These are phyloP conservation scores for Xylaria arbuscula DNA, from an alignment of 2,329 filamentous ascomycete species.

Conservation along the genomic window DNA sequence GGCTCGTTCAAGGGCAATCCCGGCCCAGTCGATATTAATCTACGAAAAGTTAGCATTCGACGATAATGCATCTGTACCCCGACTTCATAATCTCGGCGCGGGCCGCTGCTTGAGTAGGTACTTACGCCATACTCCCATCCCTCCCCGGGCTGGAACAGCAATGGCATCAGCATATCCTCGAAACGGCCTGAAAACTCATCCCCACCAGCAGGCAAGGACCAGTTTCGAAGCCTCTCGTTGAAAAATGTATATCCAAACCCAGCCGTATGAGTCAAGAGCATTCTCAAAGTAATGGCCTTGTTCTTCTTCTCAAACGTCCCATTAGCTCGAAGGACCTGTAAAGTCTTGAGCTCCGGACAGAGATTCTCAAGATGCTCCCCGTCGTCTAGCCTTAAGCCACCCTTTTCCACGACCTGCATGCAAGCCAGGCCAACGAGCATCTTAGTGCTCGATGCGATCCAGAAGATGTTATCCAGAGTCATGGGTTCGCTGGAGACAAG, in stretches of 20 bases:
- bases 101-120: not conserved
- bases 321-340: conserved; percentile 49
- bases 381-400: conserved; percentile 61
- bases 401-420: conserved; percentile 69
- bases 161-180: conserved; percentile 62
- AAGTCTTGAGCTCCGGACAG: conserved; percentile 61
- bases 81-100: not conserved
- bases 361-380: conserved; percentile 57
- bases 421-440: conserved; percentile 63
- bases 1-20: conserved; percentile 59
- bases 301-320: conserved; percentile 58
- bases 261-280: conserved; percentile 66
- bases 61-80: not conserved
- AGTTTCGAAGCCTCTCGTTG: conserved; percentile 60
- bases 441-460: conserved; percentile 66
- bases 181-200: conserved; percentile 69
- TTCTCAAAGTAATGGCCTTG: conserved; percentile 65
- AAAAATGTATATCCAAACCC: conserved; percentile 70
- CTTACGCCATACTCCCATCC: conserved; percentile 70
- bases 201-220: conserved; percentile 60
- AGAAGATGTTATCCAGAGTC: conserved; percentile 70
- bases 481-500: conserved; percentile 60
- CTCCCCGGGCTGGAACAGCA: conserved; percentile 72
- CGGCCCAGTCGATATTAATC: conserved; percentile 66
- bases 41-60: conserved; percentile 45